Evolutionary conservation across 495 filamentous ascomycete species (phyloP).

Genomic region (Haplographium delicatum): DNA sequence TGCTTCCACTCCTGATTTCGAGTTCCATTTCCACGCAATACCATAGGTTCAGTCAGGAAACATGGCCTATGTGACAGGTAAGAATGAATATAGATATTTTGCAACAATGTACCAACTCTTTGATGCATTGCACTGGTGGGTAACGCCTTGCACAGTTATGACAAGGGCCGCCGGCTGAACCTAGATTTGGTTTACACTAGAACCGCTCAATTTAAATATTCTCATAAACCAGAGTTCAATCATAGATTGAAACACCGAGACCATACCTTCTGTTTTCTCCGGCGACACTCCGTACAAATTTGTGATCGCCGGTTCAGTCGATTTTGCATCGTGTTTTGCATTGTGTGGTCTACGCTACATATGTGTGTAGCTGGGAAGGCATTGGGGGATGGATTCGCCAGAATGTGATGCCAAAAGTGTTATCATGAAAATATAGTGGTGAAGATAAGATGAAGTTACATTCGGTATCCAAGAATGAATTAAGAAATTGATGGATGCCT

Average conservation of each 20-base stretch:
- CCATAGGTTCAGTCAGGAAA: background rate
- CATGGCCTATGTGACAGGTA: background rate
- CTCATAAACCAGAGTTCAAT: background rate
- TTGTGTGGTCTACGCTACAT: too few relatives aligned
- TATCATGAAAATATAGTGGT: too few relatives aligned
- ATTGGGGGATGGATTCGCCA: too few relatives aligned
- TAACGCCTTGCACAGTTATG: background rate
- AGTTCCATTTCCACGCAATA: background rate
- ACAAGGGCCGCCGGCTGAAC: background rate
- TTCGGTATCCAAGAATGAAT: too few relatives aligned
- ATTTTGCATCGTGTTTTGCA: too few relatives aligned
- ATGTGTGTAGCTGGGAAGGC: too few relatives aligned
- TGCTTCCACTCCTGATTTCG: background rate
- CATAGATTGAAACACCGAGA: background rate
- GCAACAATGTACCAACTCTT: background rate
- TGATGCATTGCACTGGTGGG: background rate
- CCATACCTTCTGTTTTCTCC: background rate
- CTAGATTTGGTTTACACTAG: background rate
- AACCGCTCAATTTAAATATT: background rate
- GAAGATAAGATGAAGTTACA: too few relatives aligned
- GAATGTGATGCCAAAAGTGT: too few relatives aligned
- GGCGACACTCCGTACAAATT: background rate
- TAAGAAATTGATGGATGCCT: too few relatives aligned
- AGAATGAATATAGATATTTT: background rate
- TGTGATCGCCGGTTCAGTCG: too few relatives aligned